phyloP scores from a whole-genome alignment of 1,284 basidiomycete species.

The Irpex sp. region DNA sequence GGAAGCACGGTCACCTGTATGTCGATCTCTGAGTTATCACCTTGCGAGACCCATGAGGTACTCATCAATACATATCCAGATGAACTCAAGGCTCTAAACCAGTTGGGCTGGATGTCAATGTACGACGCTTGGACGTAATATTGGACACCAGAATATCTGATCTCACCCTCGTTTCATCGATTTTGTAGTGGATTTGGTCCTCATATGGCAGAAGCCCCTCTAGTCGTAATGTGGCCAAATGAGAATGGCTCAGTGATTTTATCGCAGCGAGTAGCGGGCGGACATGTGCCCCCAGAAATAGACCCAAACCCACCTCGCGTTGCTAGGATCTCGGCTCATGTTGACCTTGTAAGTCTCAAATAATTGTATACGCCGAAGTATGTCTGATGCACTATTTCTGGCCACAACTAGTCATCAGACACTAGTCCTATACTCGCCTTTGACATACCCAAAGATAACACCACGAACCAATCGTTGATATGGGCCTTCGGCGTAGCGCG shows the following conservation, averaged over 20 bases:
- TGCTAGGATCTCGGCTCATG: conserved; percentile 15
- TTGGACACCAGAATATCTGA: conserved; percentile 5
- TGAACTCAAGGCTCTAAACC: conserved; percentile 38
- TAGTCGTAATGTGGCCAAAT: conserved; percentile 46
- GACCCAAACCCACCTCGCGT: conserved; percentile 18
- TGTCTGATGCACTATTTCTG: neutral
- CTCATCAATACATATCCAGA: conserved; percentile 29
- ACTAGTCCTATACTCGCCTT: conserved; percentile 21
- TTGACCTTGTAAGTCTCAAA: conserved; percentile 17
- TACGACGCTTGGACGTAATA: conserved; percentile 22
- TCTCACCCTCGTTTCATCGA: conserved; percentile 2
- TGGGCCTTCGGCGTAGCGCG: conserved; percentile 51
- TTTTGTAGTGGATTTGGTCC: conserved; percentile 50
- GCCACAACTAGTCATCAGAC: conserved; percentile 10
- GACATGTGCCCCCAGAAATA: conserved; percentile 17
- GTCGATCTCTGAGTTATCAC: conserved; percentile 14
- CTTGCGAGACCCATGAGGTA: neutral
- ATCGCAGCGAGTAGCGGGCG: conserved; percentile 39
- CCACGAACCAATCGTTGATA: conserved; percentile 40
- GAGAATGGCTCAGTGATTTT: conserved; percentile 38
- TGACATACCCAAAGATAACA: conserved; percentile 21
- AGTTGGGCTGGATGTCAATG: conserved; percentile 56
- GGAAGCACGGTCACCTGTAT: conserved; percentile 41
- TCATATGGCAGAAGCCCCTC: conserved; percentile 37
- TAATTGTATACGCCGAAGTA: neutral